Evolutionary conservation across 768 basidiomycete genomes (phyloP).

Genomic region (Melanogaster broomeanus): DNA sequence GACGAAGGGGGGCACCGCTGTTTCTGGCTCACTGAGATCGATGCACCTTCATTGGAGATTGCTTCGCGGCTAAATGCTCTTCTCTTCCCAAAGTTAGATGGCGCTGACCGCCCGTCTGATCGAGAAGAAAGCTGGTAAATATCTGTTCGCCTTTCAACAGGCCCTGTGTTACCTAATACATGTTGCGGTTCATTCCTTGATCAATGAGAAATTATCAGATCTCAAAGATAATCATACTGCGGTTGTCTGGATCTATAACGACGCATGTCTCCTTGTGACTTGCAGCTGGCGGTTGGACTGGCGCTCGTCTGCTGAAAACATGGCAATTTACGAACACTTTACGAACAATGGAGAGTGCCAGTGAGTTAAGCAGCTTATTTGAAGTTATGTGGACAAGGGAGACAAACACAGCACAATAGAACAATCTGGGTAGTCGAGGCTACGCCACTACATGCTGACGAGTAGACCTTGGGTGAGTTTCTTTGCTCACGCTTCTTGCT

Average conservation of each 20-base stretch:
- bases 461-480: slow-evolving; percentile 26
- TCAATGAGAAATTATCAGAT: too few relatives aligned
- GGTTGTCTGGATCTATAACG: background rate
- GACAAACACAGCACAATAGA: slow-evolving; percentile 24
- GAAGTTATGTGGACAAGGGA: background rate
- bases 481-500: slow-evolving; percentile 31
- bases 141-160: too few relatives aligned
- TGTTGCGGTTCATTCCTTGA: too few relatives aligned
- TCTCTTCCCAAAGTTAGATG: too few relatives aligned
- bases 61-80: too few relatives aligned
- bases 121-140: too few relatives aligned
- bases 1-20: too few relatives aligned
- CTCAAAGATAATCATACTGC: background rate
- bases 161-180: too few relatives aligned
- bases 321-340: background rate
- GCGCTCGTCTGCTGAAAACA: background rate
- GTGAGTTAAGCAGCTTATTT: too few relatives aligned
- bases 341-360: background rate
- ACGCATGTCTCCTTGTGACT: background rate
- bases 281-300: background rate
- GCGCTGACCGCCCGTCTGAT: too few relatives aligned
- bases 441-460: background rate
- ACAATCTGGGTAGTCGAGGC: background rate
- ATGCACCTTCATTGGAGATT: too few relatives aligned
- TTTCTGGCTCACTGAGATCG: too few relatives aligned